Evolutionary conservation across 2,329 filamentous ascomycete species (phyloP).

Genomic region (Pseudonectria buxi): DNA sequence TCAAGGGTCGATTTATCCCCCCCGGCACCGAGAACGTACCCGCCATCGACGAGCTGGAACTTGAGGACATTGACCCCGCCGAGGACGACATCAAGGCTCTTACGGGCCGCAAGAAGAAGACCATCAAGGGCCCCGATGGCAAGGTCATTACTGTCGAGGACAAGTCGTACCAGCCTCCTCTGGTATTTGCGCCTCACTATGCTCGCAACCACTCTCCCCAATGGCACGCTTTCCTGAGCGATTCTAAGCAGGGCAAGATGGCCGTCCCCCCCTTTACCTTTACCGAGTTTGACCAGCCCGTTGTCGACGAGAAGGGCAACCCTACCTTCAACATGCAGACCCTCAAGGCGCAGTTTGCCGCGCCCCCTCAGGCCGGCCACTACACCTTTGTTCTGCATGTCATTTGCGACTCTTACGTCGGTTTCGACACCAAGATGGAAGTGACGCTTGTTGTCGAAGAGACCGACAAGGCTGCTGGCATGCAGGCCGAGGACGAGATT

Average conservation of each 20-base stretch:
- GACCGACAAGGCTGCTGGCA: conserved; percentile 71
- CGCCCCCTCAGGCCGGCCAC: conserved; percentile 82
- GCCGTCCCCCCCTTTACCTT: conserved; percentile 97
- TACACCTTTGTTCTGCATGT: conserved; percentile 95
- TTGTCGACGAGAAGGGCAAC: conserved; percentile 71
- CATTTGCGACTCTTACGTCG: conserved; percentile 90
- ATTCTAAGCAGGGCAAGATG: conserved; percentile 91
- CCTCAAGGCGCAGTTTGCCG: conserved; percentile 93
- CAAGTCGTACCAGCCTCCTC: conserved; percentile 65
- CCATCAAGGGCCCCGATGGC: conserved; percentile 54
- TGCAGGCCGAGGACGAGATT: conserved; percentile 87
- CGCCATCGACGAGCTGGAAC: conserved; percentile 65
- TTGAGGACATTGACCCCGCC: conserved; percentile 86
- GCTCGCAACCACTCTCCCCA: conserved; percentile 81
- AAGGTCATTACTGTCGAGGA: conserved; percentile 51
- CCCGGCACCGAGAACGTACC: conserved; percentile 74
- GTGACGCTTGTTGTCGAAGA: conserved; percentile 87
- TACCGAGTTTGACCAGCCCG: conserved; percentile 80
- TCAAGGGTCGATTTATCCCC: conserved; percentile 91
- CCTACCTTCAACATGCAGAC: conserved; percentile 95
- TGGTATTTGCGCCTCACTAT: conserved; percentile 88
- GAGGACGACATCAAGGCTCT: conserved; percentile 87
- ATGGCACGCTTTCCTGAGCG: conserved; percentile 93
- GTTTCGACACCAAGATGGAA: conserved; percentile 87
- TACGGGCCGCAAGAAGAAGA: conserved; percentile 67